phyloP scores from a whole-genome alignment of 2,329 filamentous ascomycete species.

The Didymella exigua region DNA sequence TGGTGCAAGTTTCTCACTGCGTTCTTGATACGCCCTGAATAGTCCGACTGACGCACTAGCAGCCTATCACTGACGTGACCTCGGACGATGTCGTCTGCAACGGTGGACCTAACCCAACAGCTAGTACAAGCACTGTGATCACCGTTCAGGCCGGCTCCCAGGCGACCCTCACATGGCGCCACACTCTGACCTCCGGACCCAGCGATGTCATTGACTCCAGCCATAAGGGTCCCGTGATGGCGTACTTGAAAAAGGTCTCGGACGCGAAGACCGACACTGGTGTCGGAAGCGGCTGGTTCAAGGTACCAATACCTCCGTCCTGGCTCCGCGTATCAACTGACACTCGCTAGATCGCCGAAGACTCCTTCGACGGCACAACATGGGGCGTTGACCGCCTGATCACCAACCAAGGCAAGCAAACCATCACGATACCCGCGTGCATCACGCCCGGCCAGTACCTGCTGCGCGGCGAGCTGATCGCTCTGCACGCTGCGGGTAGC shows the following conservation, averaged over 20 bases:
- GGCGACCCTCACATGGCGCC: constrained; percentile 63
- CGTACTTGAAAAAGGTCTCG: constrained; percentile 63
- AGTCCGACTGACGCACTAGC: constrained; percentile 41
- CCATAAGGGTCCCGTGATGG: constrained; percentile 63
- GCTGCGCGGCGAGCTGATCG: constrained; percentile 52
- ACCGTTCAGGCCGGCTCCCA: constrained; percentile 54
- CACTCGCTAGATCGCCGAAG: constrained; percentile 47
- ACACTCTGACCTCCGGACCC: constrained; percentile 57
- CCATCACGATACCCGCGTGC: constrained; percentile 45
- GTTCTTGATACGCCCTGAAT: no score
- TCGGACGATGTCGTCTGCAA: constrained; percentile 64
- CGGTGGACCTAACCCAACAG: constrained; percentile 58
- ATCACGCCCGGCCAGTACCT: constrained; percentile 51
- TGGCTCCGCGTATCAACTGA: no score
- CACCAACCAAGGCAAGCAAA: constrained; percentile 52
- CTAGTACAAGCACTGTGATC: constrained; percentile 42
- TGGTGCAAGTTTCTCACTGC: constrained; percentile 27
- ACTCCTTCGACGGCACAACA: constrained; percentile 44
- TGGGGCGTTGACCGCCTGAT: constrained; percentile 46
- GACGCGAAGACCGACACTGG: constrained; percentile 50
- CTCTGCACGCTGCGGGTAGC: constrained; percentile 46
- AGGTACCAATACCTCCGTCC: constrained; percentile 11
- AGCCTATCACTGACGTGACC: constrained; percentile 60
- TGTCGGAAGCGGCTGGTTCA: constrained; percentile 33
- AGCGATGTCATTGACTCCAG: constrained; percentile 62